A percentile compares a stretch with the other conserved stretches of the same genome.
Conservation (phyloP, 1,284 basidiomycete species). For the Ganoderma lingzhi region DNA sequence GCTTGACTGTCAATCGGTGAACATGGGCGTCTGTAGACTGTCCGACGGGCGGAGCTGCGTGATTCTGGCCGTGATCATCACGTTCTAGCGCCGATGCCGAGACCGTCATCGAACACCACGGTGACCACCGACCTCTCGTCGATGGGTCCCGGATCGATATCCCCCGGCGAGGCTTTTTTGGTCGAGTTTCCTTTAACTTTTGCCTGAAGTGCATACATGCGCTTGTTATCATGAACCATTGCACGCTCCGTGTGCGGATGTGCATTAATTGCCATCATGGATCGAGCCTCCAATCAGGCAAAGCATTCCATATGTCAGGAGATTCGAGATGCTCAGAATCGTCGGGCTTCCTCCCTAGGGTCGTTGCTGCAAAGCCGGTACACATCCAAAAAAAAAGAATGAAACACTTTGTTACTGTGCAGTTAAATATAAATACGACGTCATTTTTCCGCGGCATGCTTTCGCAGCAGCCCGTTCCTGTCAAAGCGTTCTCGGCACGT, state of each 20-base stretch:
- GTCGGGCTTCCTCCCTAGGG: not conserved
- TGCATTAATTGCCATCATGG: not conserved
- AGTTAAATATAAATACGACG: not conserved
- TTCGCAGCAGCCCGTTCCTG: not conserved
- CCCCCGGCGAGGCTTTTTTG: not conserved
- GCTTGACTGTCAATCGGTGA: not conserved
- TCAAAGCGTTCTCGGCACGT: not conserved
- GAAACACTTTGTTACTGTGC: not conserved
- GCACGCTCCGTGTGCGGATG: not conserved
- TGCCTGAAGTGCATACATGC: not conserved
- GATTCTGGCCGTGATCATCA: conserved; percentile 3
- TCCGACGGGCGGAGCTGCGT: not conserved
- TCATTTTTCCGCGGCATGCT: not conserved
- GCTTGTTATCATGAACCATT: not conserved
- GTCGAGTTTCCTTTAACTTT: not conserved
- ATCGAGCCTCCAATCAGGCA: not conserved
- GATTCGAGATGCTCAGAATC: not conserved
- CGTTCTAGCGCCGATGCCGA: conserved; percentile 8
- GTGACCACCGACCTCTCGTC: not conserved
- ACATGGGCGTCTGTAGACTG: not conserved
- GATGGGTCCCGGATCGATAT: no score
- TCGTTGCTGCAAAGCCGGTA: not conserved
- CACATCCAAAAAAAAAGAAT: no score
- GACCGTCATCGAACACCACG: not conserved
- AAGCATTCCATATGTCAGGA: not conserved